These are phyloP conservation scores for Funneliformis caledonium DNA, from an alignment of 371 early-diverging fungal species.

Conservation along the genomic window DNA sequence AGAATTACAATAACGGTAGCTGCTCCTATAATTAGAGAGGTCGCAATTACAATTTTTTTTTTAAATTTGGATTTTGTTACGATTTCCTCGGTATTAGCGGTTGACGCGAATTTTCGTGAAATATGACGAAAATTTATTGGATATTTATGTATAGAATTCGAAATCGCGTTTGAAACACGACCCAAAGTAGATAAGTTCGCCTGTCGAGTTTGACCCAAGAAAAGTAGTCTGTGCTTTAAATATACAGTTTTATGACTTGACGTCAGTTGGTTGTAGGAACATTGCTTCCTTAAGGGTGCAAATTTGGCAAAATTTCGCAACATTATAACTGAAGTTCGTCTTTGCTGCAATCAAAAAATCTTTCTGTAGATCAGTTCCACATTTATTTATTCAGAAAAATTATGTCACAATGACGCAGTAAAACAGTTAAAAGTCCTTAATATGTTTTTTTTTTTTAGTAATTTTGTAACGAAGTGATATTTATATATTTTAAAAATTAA, in stretches of 20 bases:
- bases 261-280: neutral
- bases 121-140: neutral
- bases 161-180: neutral
- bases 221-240: neutral
- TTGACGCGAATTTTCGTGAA: neutral
- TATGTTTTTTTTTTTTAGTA: too few species aligned
- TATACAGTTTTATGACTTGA: neutral
- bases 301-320: neutral
- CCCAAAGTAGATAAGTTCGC: neutral
- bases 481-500: too few species aligned
- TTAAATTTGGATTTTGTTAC: neutral
- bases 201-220: neutral
- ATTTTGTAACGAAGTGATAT: too few species aligned
- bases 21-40: conserved; percentile 31
- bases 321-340: too few species aligned
- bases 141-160: neutral
- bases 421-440: too few species aligned
- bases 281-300: neutral
- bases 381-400: too few species aligned
- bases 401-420: too few species aligned
- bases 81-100: neutral
- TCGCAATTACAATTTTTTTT: neutral
- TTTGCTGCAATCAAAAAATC: too few species aligned
- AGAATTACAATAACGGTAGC: conserved; percentile 32
- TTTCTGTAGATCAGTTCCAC: too few species aligned